These are phyloP conservation scores for Macrolepiota dolichaula DNA, from an alignment of 768 basidiomycete species.

Conservation along the genomic window DNA sequence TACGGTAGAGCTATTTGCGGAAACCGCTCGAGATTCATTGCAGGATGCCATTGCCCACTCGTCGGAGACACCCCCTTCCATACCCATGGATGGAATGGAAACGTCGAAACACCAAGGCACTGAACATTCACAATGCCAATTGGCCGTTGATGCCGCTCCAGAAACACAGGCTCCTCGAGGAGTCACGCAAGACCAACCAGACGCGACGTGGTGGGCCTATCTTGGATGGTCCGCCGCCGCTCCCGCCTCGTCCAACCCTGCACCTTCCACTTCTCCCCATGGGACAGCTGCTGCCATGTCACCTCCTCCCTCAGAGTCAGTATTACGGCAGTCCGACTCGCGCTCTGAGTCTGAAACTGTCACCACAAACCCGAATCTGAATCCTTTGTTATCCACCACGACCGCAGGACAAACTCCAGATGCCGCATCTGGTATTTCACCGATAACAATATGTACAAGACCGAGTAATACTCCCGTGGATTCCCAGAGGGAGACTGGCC, in stretches of 20 bases:
- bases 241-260: background rate
- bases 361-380: background rate
- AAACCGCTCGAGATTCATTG: conserved; percentile 9
- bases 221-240: conserved; percentile 4
- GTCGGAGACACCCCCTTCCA: background rate
- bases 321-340: conserved; percentile 10
- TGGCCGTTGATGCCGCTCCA: background rate
- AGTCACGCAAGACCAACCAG: background rate
- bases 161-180: background rate
- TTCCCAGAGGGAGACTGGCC: background rate
- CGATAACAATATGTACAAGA: background rate
- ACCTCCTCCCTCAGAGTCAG: background rate
- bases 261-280: conserved; percentile 2
- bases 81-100: background rate
- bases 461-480: conserved; percentile 3
- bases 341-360: background rate
- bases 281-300: conserved; percentile 4
- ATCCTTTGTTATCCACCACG: background rate
- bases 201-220: conserved; percentile 3
- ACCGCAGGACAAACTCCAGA: background rate
- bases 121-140: background rate
- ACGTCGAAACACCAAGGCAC: background rate
- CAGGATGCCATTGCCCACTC: conserved; percentile 3
- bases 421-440: background rate
- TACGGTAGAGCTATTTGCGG: background rate